These are phyloP conservation scores for Schizosaccharomyces japonicus DNA, from an alignment of 805 yeast species.

Conservation along the genomic window DNA sequence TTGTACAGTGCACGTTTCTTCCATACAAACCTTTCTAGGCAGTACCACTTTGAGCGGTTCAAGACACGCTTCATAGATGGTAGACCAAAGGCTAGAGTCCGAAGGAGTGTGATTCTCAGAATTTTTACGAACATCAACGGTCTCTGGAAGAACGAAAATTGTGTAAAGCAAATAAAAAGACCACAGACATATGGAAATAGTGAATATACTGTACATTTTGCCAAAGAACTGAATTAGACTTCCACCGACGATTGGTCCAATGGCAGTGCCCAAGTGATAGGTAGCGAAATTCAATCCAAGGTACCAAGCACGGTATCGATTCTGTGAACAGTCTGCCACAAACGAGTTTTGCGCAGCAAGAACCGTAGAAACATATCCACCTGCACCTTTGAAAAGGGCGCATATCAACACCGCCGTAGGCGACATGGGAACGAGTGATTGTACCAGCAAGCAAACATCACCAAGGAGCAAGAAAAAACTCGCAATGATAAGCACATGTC, in stretches of 20 bases:
- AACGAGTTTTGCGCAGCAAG: not conserved
- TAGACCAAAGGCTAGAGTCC: not conserved
- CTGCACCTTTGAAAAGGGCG: constrained; percentile 1
- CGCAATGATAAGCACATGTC: not conserved
- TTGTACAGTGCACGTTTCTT: not conserved
- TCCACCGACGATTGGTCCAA: not conserved
- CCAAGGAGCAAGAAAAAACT: not conserved
- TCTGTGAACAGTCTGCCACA: constrained; percentile 3
- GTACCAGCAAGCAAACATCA: not conserved
- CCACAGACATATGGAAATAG: not conserved
- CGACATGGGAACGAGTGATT: not conserved
- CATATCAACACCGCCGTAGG: not conserved
- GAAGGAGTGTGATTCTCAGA: not conserved
- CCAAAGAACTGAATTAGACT: not conserved
- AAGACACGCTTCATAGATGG: not conserved
- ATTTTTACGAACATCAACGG: not conserved
- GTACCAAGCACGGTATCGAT: not conserved
- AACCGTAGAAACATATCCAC: constrained; percentile 1
- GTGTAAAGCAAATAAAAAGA: not conserved
- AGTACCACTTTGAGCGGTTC: not conserved
- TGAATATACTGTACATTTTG: not conserved
- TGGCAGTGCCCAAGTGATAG: constrained; percentile 2
- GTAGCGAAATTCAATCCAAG: constrained; percentile 3
- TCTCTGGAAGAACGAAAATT: constrained; percentile 1
- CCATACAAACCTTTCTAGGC: not conserved